These are phyloP conservation scores for Crataegus laevigata DNA, from an alignment of 306 rosid species.

Conservation along the genomic window DNA sequence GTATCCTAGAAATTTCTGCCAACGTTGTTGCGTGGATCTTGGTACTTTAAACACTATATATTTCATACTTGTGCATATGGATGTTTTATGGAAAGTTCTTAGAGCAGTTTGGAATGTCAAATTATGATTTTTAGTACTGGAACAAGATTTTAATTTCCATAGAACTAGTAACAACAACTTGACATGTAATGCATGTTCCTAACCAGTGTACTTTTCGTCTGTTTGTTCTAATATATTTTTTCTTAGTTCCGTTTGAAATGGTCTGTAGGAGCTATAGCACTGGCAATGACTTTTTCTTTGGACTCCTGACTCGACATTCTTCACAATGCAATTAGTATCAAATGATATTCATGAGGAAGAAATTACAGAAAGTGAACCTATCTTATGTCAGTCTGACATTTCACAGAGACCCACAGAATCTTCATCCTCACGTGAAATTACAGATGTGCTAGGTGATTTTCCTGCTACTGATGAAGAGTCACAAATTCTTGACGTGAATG, in stretches of 20 bases:
- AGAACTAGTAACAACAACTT: not conserved
- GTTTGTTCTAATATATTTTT: constrained; percentile 42
- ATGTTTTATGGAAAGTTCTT: not conserved
- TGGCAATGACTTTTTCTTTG: constrained; percentile 38
- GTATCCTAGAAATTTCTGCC: not conserved
- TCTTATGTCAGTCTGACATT: constrained; percentile 51
- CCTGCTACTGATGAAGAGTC: constrained; percentile 29
- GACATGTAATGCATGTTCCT: constrained; percentile 7
- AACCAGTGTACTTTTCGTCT: constrained; percentile 1
- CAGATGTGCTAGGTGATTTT: constrained; percentile 31
- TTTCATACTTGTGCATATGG: not conserved
- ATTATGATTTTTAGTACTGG: not conserved
- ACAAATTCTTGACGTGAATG: constrained; percentile 41
- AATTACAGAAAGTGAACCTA: constrained; percentile 63
- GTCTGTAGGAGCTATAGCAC: constrained; percentile 34
- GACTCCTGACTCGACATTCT: constrained; percentile 37
- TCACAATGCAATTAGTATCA: constrained; percentile 74
- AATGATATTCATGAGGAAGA: constrained; percentile 54
- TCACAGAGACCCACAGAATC: constrained; percentile 37
- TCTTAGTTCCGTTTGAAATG: constrained; percentile 48
- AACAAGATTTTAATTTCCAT: not conserved
- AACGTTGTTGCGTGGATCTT: not conserved
- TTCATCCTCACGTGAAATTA: constrained; percentile 70
- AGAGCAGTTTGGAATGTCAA: not conserved
- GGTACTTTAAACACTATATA: not conserved